These are phyloP conservation scores for Saturnispora bothae DNA, from an alignment of 805 yeast genomes.

Conservation along the genomic window DNA sequence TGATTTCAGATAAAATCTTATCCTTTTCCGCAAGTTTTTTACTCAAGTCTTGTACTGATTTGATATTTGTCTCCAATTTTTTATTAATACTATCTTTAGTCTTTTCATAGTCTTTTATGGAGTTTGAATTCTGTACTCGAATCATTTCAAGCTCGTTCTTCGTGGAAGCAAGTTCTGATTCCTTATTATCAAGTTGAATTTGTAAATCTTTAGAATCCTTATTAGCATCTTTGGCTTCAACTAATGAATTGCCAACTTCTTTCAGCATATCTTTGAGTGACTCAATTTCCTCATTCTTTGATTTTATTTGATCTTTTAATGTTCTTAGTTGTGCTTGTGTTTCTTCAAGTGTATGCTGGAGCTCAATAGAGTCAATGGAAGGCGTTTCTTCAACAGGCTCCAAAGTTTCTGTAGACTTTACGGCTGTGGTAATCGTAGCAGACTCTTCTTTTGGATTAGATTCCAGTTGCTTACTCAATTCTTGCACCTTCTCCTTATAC, in stretches of 20 bases:
- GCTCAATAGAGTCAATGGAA: conserved; percentile 19
- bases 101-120: conserved; percentile 27
- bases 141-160: conserved; percentile 22
- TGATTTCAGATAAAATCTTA: conserved; percentile 22
- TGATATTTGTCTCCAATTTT: conserved; percentile 14
- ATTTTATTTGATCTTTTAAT: conserved; percentile 25
- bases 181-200: conserved; percentile 3
- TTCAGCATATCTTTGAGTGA: conserved; percentile 64
- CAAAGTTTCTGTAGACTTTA: not conserved
- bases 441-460: conserved; percentile 10
- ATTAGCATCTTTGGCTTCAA: conserved; percentile 55
- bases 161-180: conserved; percentile 9
- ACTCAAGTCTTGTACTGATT: conserved; percentile 16
- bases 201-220: conserved; percentile 15
- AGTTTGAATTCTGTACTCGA: conserved; percentile 28
- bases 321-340: conserved; percentile 10
- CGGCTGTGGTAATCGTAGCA: conserved; percentile 4
- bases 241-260: conserved; percentile 71
- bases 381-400: conserved; percentile 14
- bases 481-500: conserved; percentile 21
- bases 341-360: conserved; percentile 19
- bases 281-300: conserved; percentile 54
- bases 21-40: conserved; percentile 13
- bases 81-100: conserved; percentile 20
- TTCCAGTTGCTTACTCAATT: conserved; percentile 16